Evolutionary conservation across 306 rosid species (phyloP).

Genomic region (Vigna nakashimae): DNA sequence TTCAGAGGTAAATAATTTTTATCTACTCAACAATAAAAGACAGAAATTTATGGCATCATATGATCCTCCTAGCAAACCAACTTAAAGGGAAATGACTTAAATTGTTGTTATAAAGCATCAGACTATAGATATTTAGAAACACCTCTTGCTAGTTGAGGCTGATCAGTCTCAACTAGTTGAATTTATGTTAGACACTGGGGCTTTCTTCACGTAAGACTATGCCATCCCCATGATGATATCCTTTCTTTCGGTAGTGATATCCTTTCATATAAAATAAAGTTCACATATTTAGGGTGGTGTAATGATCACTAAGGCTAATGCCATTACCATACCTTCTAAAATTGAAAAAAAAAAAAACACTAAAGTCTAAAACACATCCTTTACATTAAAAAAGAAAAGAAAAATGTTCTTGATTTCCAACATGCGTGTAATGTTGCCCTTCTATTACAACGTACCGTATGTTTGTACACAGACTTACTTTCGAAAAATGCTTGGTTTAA

Average conservation of each 20-base stretch:
- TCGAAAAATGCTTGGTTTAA: not conserved
- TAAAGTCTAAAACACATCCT: not conserved
- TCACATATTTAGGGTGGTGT: not conserved
- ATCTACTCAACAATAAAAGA: not conserved
- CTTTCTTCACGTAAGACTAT: not conserved
- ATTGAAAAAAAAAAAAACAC: not conserved
- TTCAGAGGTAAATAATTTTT: not conserved
- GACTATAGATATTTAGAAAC: not conserved
- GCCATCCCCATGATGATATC: not conserved
- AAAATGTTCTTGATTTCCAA: not conserved
- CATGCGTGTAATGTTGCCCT: not conserved
- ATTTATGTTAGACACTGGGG: not conserved
- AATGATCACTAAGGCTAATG: not conserved
- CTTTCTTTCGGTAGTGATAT: not conserved
- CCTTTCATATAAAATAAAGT: not conserved
- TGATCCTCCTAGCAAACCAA: not conserved
- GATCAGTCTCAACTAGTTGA: not conserved
- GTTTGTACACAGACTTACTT: not conserved
- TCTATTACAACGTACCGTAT: not conserved
- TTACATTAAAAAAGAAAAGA: not conserved
- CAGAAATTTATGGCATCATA: not conserved
- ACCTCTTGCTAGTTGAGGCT: not conserved
- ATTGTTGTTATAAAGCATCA: not conserved
- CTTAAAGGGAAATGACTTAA: not conserved
- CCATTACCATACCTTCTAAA: not conserved